Conservation (phyloP, 345 rosid species). For the Erodium maritimum region DNA sequence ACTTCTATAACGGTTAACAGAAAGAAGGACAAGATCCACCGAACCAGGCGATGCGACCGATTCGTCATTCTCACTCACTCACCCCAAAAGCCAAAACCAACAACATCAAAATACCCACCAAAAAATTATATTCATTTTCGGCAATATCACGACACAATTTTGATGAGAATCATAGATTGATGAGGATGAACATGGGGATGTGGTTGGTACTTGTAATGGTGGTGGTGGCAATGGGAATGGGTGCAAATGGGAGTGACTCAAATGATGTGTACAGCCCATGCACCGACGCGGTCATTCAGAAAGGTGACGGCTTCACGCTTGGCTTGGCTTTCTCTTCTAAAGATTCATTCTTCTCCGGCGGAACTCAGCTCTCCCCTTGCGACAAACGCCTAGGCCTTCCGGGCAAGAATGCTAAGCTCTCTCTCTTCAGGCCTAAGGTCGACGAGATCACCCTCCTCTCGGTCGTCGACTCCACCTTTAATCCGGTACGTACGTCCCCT, state of each 20-base stretch:
- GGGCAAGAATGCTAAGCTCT: conserved; percentile 36
- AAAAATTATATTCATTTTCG: neutral
- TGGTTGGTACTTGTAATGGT: too few relatives aligned
- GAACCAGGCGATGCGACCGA: conserved; percentile 41
- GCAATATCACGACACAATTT: too few relatives aligned
- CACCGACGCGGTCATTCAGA: conserved; percentile 45
- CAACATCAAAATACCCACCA: neutral
- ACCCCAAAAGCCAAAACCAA: neutral
- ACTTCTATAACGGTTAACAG: conserved; percentile 14
- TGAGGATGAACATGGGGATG: too few relatives aligned
- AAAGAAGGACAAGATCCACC: conserved; percentile 33
- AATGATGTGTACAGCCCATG: conserved; percentile 60
- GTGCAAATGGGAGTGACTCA: conserved; percentile 34
- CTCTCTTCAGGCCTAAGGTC: conserved; percentile 67
- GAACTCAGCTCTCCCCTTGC: conserved; percentile 78
- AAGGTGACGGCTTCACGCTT: conserved; percentile 64
- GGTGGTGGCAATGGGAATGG: neutral
- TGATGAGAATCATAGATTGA: too few relatives aligned
- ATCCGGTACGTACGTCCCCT: conserved; percentile 33
- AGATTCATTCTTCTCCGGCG: conserved; percentile 49
- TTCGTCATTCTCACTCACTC: conserved; percentile 15
- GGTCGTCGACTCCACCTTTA: conserved; percentile 32
- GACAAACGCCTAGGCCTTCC: conserved; percentile 58
- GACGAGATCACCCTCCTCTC: conserved; percentile 87
- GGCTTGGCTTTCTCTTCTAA: conserved; percentile 57